These are phyloP conservation scores for Alternaria gansuensis DNA, from an alignment of 2,329 filamentous ascomycete genomes.

Conservation along the genomic window DNA sequence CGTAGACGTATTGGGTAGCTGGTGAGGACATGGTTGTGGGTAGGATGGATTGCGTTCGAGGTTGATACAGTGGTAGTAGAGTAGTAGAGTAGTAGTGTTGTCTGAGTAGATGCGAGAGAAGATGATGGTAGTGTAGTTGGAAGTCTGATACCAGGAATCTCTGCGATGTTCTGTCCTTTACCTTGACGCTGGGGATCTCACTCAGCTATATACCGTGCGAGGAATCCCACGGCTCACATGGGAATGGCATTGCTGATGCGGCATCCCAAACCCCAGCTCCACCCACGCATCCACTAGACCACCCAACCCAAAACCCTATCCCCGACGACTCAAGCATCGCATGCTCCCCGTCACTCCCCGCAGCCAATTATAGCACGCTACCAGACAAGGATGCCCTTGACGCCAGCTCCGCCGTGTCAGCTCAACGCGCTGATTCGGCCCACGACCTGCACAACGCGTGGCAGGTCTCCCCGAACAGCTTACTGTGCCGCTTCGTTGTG, in stretches of 20 bases:
- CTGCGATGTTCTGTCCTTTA: slow-evolving; percentile 1
- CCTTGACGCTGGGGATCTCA: slow-evolving; percentile 11
- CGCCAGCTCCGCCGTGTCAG: slow-evolving; percentile 25
- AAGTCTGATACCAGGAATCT: slow-evolving; percentile 5
- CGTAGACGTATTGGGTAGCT: slow-evolving; percentile 49
- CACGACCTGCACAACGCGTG: slow-evolving; percentile 30
- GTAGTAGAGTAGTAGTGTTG: slow-evolving; percentile 1
- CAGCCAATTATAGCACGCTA: slow-evolving; percentile 14
- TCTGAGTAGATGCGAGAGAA: neutral
- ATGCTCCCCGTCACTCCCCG: slow-evolving; percentile 6
- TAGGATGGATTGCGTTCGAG: slow-evolving; percentile 6
- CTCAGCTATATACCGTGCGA: slow-evolving; percentile 19
- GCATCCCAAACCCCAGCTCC: slow-evolving; percentile 29
- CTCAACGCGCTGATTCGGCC: slow-evolving; percentile 33
- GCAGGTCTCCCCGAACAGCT: slow-evolving; percentile 31
- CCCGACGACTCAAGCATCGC: slow-evolving; percentile 30
- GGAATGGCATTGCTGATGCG: slow-evolving; percentile 8
- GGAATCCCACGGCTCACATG: slow-evolving; percentile 14
- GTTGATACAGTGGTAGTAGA: slow-evolving; percentile 5
- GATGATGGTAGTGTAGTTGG: neutral
- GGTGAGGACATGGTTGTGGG: slow-evolving; percentile 42
- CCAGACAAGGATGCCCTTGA: slow-evolving; percentile 13
- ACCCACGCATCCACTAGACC: slow-evolving; percentile 27
- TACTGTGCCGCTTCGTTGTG: slow-evolving; percentile 24
- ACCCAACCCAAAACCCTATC: slow-evolving; percentile 35